Evolutionary conservation across 2,329 filamentous ascomycete species (phyloP).

Genomic region (Xylariaceae sp.): DNA sequence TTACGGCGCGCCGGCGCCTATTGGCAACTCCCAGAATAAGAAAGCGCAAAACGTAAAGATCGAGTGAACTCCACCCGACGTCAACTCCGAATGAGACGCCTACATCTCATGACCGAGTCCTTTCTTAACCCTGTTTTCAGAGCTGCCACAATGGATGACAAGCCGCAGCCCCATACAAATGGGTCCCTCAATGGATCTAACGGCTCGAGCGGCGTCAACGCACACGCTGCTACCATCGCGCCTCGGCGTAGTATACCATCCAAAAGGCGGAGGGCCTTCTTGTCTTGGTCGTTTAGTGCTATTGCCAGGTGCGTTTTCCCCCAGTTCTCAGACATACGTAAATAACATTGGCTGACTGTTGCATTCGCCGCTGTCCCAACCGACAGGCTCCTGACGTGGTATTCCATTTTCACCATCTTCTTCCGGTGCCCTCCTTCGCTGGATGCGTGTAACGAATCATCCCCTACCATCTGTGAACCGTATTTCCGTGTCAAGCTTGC

Average conservation of each 20-base stretch:
- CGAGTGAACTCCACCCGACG: not conserved
- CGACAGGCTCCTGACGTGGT: conserved; percentile 75
- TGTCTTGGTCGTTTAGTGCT: conserved; percentile 44
- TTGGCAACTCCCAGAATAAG: not conserved
- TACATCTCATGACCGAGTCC: not conserved
- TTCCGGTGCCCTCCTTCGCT: conserved; percentile 75
- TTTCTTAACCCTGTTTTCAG: not conserved
- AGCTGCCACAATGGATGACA: conserved; percentile 21
- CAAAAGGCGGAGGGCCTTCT: conserved; percentile 30
- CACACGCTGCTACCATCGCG: conserved; percentile 34
- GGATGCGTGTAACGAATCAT: conserved; percentile 62
- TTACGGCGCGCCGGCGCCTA: conserved; percentile 2
- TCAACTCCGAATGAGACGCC: not conserved
- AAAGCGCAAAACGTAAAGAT: conserved; percentile 1
- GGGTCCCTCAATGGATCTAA: conserved; percentile 34
- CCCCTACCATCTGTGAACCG: conserved; percentile 75
- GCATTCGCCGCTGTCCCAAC: conserved; percentile 1
- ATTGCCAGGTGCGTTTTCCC: conserved; percentile 44
- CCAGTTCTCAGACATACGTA: no score
- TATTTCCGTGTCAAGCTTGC: conserved; percentile 65
- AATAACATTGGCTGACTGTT: conserved; percentile 9
- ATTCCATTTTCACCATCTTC: conserved; percentile 71
- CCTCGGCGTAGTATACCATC: conserved; percentile 31
- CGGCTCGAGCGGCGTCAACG: conserved; percentile 34
- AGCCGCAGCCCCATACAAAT: conserved; percentile 33